A percentile compares a stretch with the other conserved stretches of the same genome.
Evolutionary conservation across 495 filamentous ascomycete species (phyloP).

Genomic region (Aspergillus conjunctus): DNA sequence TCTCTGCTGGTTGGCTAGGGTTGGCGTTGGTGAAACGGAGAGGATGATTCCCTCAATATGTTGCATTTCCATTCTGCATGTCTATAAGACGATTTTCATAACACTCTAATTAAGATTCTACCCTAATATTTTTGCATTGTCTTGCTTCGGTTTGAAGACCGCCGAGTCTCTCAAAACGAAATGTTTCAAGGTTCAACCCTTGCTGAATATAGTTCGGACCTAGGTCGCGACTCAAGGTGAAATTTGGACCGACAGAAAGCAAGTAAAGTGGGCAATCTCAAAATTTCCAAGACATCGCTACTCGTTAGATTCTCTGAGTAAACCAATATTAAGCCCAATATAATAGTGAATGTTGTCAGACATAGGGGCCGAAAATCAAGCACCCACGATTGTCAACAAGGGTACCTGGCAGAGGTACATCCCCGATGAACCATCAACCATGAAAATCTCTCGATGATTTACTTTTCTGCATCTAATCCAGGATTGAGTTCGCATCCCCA

Average conservation of each 20-base stretch:
- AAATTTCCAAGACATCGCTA: not conserved
- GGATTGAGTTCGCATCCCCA: not conserved
- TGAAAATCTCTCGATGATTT: too few relatives aligned
- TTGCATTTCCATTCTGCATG: constrained; percentile 1
- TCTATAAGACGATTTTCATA: not conserved
- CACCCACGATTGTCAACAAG: too few relatives aligned
- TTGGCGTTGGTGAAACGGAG: constrained; percentile 1
- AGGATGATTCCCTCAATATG: not conserved
- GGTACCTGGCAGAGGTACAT: too few relatives aligned
- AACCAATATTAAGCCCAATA: not conserved
- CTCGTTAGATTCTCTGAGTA: not conserved
- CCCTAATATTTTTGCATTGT: too few relatives aligned
- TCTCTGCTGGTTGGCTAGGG: not conserved
- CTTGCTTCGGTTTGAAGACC: too few relatives aligned
- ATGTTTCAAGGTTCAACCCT: not conserved
- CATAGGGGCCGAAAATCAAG: too few relatives aligned
- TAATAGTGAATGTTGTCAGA: too few relatives aligned
- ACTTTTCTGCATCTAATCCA: not conserved
- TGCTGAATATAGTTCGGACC: not conserved
- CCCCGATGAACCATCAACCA: too few relatives aligned
- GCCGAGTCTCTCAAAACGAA: not conserved
- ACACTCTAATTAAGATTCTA: not conserved
- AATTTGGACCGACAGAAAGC: too few relatives aligned
- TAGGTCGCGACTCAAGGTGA: not conserved
- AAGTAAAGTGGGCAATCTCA: not conserved